Conservation (phyloP, 768 basidiomycete genomes). For the Mycena crocata region DNA sequence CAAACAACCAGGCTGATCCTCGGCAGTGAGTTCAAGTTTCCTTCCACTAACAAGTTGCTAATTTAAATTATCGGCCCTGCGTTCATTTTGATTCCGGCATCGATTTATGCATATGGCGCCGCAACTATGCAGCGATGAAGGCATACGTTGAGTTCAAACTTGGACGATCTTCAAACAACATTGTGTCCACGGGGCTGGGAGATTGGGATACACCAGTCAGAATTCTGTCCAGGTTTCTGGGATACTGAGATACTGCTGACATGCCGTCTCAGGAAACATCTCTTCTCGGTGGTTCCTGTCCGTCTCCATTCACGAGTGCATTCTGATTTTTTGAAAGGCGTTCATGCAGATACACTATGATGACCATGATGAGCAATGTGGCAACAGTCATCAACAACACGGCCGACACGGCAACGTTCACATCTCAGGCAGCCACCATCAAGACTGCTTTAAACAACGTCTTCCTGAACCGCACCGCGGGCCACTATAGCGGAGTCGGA, state of each 20-base stretch:
- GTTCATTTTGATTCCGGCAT: conserved; percentile 43
- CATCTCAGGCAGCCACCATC: conserved; percentile 36
- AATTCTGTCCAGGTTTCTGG: conserved; percentile 49
- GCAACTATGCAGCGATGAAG: conserved; percentile 43
- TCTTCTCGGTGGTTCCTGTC: conserved; percentile 40
- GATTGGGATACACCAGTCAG: conserved; percentile 61
- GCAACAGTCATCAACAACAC: conserved; percentile 37
- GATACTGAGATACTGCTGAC: not conserved
- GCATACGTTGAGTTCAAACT: conserved; percentile 42
- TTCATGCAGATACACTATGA: conserved; percentile 42
- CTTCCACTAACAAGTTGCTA: too few species aligned
- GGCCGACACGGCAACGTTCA: conserved; percentile 36
- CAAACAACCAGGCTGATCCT: conserved; percentile 40
- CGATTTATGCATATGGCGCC: conserved; percentile 42
- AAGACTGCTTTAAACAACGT: conserved; percentile 42
- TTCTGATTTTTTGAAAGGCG: not conserved
- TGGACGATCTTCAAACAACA: conserved; percentile 39
- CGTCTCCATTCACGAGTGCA: too few species aligned
- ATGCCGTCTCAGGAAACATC: conserved; percentile 13
- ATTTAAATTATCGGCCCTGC: conserved; percentile 33
- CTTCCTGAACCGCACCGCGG: conserved; percentile 36
- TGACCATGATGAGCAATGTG: conserved; percentile 39
- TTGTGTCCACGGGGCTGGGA: conserved; percentile 41
- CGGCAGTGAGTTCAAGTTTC: conserved; percentile 38
- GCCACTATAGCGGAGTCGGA: conserved; percentile 40